A percentile compares a stretch with the other conserved stretches of the same genome.
Conservation (phyloP, 1,284 basidiomycete genomes). For the Chiua sp. region DNA sequence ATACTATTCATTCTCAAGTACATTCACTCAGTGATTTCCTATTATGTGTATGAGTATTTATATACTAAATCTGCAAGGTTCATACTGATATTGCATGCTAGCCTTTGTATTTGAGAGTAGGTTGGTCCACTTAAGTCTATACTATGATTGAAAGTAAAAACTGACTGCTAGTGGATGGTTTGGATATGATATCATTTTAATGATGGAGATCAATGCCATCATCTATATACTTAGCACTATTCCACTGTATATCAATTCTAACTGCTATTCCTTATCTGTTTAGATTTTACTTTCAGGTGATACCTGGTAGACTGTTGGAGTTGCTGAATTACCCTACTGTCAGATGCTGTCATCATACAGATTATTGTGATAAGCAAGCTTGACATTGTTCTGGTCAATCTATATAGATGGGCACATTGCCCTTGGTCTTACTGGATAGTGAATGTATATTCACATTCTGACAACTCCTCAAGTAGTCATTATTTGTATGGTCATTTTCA, state of each 20-base stretch:
- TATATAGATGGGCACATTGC: constrained; percentile 74
- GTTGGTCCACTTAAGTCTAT: neutral
- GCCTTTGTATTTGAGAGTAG: constrained; percentile 86
- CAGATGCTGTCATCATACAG: constrained; percentile 85
- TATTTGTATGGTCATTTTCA: constrained; percentile 91
- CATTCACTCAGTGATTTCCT: constrained; percentile 77
- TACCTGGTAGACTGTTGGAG: constrained; percentile 95
- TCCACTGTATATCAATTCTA: constrained; percentile 64
- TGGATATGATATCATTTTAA: constrained; percentile 94
- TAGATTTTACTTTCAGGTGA: constrained; percentile 64
- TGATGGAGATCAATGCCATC: constrained; percentile 95
- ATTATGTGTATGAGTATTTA: constrained; percentile 82
- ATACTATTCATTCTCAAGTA: constrained; percentile 5
- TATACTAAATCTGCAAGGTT: constrained; percentile 10
- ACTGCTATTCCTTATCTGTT: constrained; percentile 2
- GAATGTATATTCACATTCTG: constrained; percentile 92
- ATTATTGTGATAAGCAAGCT: constrained; percentile 2
- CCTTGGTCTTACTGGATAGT: constrained; percentile 84
- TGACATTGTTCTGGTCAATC: constrained; percentile 5
- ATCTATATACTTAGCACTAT: constrained; percentile 88
- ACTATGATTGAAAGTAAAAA: constrained; percentile 5
- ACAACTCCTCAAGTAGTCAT: constrained; percentile 91
- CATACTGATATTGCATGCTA: constrained; percentile 34
- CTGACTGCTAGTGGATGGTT: constrained; percentile 92
- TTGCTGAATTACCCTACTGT: constrained; percentile 88